Percentiles rank a stretch among this genome's conserved stretches.
Conservation (phyloP, 371 early-diverging fungal genomes). For the Blakeslea trispora region DNA sequence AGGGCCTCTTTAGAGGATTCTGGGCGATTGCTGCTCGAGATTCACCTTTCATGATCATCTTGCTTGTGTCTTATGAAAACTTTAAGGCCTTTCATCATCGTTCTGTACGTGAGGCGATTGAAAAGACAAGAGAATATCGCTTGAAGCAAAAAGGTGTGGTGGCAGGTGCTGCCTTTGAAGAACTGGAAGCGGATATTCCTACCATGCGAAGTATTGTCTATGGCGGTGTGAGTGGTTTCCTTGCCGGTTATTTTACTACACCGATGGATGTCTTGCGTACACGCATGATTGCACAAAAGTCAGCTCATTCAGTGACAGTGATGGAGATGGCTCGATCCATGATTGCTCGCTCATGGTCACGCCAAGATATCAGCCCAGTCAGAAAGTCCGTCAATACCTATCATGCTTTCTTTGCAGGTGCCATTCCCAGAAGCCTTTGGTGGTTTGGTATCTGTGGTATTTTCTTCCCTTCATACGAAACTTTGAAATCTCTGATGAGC, state of each 20-base stretch:
- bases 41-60: slow-evolving; percentile 83
- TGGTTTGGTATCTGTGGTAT: slow-evolving; percentile 82
- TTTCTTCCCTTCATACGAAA: slow-evolving; percentile 79
- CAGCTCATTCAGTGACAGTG: slow-evolving; percentile 23
- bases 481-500: slow-evolving; percentile 53
- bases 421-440: slow-evolving; percentile 69
- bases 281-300: slow-evolving; percentile 68
- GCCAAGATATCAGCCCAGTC: slow-evolving; percentile 6
- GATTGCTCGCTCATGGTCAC: slow-evolving; percentile 15
- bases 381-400: slow-evolving; percentile 16
- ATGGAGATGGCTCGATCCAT: slow-evolving; percentile 31
- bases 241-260: slow-evolving; percentile 82
- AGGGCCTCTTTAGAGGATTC: slow-evolving; percentile 78
- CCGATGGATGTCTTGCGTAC: slow-evolving; percentile 86
- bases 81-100: slow-evolving; percentile 75
- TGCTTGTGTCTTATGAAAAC: slow-evolving; percentile 79
- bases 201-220: slow-evolving; percentile 69
- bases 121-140: slow-evolving; percentile 33
- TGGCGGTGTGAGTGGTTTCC: slow-evolving; percentile 78
- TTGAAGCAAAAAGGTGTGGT: slow-evolving; percentile 43
- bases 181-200: slow-evolving; percentile 65
- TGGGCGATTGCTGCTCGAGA: slow-evolving; percentile 77
- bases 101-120: slow-evolving; percentile 38
- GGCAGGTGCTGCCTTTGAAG: slow-evolving; percentile 53
- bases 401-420: slow-evolving; percentile 66